Evolutionary conservation across 2,329 filamentous ascomycete genomes (phyloP), one percentile per base, ranked within the genome.

Genomic region (Dactylellina leptospora): DNA sequence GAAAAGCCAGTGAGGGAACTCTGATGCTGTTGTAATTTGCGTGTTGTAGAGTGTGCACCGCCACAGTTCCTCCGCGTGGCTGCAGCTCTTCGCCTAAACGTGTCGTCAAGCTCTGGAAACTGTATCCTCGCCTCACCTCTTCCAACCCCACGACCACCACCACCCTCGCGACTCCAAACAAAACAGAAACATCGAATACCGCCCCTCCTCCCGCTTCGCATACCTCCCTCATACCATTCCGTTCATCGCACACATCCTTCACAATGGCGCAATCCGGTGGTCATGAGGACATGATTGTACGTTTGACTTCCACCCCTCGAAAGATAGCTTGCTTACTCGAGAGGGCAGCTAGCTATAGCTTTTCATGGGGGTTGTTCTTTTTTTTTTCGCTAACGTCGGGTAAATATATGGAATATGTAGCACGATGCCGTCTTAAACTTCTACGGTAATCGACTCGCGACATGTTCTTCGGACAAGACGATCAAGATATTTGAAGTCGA

Each of bases 401-500:
- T 4, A 1, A 4, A 20, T 55, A 59, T 77, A 40, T 36, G n/a
- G n/a, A 6, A 40, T n/a, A n/a, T 40, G 3, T 40, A 92, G 93
- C 95, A 99, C 81, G 95, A 99, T 86, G 95, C 95, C 75, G 93
- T 96, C 75, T 89, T 99, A 79, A 95, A 99, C 81, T 99, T 97
- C 84, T 99, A 97, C 81, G 95, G 95, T 79, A 89, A 95, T 76
- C 90, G 93, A 79, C 87, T 99, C 77, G 95, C 95, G 74, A 99
- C 95, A 76, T 97, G 95, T 82, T 97, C 93, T 33, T 97, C 93
- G 76, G 95, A 99, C 82, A 93, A 95, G 80, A 97, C 93, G 50
- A 96, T 99, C 84, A 97, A 97, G 84, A 97, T 99, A 79, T 99
- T 97, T 79, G 95, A 99, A 82, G 90, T 99, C 62, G 93, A 97